Conservation (phyloP, 169 alveolate species). For the Plasmodium reichenowi region DNA sequence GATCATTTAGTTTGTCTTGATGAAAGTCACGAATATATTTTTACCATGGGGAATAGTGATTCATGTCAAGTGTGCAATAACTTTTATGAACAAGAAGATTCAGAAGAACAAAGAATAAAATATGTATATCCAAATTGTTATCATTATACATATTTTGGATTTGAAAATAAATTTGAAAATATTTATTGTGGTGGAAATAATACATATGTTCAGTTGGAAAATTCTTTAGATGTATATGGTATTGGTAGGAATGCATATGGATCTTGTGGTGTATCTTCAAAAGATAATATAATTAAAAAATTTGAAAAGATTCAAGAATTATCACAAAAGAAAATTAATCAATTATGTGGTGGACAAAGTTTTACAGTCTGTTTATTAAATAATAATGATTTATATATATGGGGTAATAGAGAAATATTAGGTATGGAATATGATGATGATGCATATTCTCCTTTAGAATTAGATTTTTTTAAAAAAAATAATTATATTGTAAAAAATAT, state of each 20-base stretch:
- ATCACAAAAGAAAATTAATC: conserved; percentile 77
- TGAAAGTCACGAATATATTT: conserved; percentile 75
- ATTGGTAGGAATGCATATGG: conserved; percentile 90
- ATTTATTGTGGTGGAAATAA: conserved; percentile 88
- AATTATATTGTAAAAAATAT: conserved; percentile 20
- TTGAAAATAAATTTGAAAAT: conserved; percentile 73
- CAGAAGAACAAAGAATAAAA: conserved; percentile 38
- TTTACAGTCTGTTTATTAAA: conserved; percentile 85
- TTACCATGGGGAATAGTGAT: conserved; percentile 85
- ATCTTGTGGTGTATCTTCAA: conserved; percentile 84
- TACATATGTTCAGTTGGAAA: conserved; percentile 84
- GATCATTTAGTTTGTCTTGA: conserved; percentile 82
- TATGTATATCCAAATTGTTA: conserved; percentile 63
- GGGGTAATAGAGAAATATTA: conserved; percentile 87
- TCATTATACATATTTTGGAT: conserved; percentile 74
- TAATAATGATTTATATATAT: conserved; percentile 84
- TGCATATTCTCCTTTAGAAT: conserved; percentile 37
- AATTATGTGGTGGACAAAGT: conserved; percentile 89
- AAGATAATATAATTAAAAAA: conserved; percentile 72
- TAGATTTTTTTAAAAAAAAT: conserved; percentile 29
- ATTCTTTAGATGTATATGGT: conserved; percentile 81
- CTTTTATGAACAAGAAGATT: conserved; percentile 43
- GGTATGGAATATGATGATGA: conserved; percentile 75
- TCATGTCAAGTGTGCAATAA: conserved; percentile 81
- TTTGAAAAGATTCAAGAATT: conserved; percentile 78